Conservation (phyloP, 805 yeast species). For the Saturnispora hagleri region DNA sequence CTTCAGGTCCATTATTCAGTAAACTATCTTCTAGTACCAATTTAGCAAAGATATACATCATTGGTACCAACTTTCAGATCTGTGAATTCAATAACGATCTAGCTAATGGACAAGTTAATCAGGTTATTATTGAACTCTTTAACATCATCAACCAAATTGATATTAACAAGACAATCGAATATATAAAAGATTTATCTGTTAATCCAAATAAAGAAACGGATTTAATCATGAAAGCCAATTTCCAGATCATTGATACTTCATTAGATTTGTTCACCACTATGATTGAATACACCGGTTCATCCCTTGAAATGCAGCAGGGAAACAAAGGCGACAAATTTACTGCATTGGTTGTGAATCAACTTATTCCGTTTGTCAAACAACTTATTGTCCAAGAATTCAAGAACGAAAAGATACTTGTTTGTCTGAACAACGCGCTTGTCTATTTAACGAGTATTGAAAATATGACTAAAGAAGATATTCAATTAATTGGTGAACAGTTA, state of each 20-base stretch:
- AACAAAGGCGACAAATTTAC: conserved; percentile 13
- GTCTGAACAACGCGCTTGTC: conserved; percentile 60
- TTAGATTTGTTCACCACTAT: conserved; percentile 71
- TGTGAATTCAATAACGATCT: conserved; percentile 22
- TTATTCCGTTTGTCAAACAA: conserved; percentile 30
- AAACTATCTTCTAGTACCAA: not conserved
- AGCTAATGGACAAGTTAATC: conserved; percentile 7
- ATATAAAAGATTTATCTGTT: conserved; percentile 11
- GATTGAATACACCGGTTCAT: conserved; percentile 42
- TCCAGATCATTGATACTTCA: conserved; percentile 59
- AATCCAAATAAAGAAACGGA: conserved; percentile 11
- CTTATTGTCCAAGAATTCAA: conserved; percentile 37
- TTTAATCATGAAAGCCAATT: conserved; percentile 37
- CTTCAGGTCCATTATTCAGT: conserved; percentile 6
- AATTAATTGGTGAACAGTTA: conserved; percentile 4
- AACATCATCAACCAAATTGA: conserved; percentile 19
- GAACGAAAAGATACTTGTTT: conserved; percentile 47
- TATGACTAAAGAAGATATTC: conserved; percentile 16
- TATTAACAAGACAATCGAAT: conserved; percentile 9
- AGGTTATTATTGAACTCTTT: conserved; percentile 17
- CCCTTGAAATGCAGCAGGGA: not conserved
- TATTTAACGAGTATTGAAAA: conserved; percentile 20
- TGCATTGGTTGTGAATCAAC: conserved; percentile 16
- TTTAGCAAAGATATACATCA: conserved; percentile 18
- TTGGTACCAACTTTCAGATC: conserved; percentile 26